Conservation (phyloP, 768 basidiomycete genomes). For the Sistotremastrum niveocremeum region DNA sequence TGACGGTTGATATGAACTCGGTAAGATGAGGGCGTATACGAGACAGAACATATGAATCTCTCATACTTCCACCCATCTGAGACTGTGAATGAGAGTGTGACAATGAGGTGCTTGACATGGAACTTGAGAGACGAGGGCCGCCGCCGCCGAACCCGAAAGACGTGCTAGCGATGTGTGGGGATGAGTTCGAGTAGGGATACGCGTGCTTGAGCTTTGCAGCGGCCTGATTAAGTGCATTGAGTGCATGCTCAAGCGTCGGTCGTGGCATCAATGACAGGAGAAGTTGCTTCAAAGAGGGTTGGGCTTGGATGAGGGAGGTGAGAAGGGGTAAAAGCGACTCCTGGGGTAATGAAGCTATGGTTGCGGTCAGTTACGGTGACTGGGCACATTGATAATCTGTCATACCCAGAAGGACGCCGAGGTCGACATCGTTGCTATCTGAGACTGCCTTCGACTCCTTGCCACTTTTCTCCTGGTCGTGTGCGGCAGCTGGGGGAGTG, state of each 20-base stretch:
- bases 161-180: constrained; percentile 15
- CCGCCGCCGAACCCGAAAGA: constrained; percentile 20
- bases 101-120: constrained; percentile 8
- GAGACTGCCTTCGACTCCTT: constrained; percentile 39
- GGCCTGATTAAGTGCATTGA: constrained; percentile 52
- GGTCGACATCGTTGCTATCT: constrained; percentile 54
- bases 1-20: constrained; percentile 65
- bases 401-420: constrained; percentile 70
- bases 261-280: constrained; percentile 71
- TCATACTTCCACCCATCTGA: constrained; percentile 38
- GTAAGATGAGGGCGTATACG: constrained; percentile 61
- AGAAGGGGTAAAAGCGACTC: constrained; percentile 66
- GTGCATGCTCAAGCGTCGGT: constrained; percentile 65
- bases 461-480: constrained; percentile 19
- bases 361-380: background rate
- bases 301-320: constrained; percentile 47
- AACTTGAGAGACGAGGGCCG: constrained; percentile 13
- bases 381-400: background rate
- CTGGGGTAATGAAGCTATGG: constrained; percentile 62
- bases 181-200: constrained; percentile 61
- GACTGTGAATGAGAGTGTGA: constrained; percentile 12
- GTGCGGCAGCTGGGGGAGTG: constrained; percentile 13
- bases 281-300: constrained; percentile 58
- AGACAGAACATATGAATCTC: constrained; percentile 66
- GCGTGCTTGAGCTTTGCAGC: constrained; percentile 67